A percentile compares a stretch with the other conserved stretches of the same genome.
Evolutionary conservation across 2,329 filamentous ascomycete genomes (phyloP).

Genomic region (Apiospora phragmitis): DNA sequence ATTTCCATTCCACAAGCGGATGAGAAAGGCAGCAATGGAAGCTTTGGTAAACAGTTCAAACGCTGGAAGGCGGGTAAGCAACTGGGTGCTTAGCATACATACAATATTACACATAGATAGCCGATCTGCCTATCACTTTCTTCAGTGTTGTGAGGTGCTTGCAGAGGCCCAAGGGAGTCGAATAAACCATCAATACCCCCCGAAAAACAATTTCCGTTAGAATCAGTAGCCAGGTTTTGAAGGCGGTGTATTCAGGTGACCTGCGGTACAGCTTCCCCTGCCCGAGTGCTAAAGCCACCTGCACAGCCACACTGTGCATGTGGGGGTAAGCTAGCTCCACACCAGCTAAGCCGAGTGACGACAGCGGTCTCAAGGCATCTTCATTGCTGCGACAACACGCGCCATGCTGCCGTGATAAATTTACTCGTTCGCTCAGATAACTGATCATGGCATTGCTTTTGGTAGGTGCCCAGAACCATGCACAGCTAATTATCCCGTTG

Average conservation of each 20-base stretch:
- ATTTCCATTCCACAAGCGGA: neutral
- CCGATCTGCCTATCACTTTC: neutral
- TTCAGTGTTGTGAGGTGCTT: neutral
- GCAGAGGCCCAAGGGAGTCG: neutral
- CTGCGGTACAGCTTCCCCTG: neutral
- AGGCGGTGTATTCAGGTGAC: neutral
- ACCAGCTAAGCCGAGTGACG: slow-evolving; percentile 6
- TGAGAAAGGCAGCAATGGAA: neutral
- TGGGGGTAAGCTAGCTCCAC: slow-evolving; percentile 9
- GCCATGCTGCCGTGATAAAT: slow-evolving; percentile 21
- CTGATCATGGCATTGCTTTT: slow-evolving; percentile 35
- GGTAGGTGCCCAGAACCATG: slow-evolving; percentile 21
- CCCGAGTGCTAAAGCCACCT: neutral
- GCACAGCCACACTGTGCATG: slow-evolving; percentile 2
- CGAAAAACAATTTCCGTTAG: neutral
- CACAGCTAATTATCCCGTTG: neutral
- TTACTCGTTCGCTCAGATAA: slow-evolving; percentile 20
- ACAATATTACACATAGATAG: neutral
- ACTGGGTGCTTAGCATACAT: neutral
- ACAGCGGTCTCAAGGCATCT: slow-evolving; percentile 1
- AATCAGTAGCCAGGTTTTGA: neutral
- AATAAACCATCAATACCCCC: neutral
- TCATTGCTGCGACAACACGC: neutral
- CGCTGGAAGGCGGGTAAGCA: neutral
- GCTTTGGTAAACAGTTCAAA: neutral